These are phyloP conservation scores for Malassezia cuniculi DNA, from an alignment of 1,284 basidiomycete species.

Conservation along the genomic window DNA sequence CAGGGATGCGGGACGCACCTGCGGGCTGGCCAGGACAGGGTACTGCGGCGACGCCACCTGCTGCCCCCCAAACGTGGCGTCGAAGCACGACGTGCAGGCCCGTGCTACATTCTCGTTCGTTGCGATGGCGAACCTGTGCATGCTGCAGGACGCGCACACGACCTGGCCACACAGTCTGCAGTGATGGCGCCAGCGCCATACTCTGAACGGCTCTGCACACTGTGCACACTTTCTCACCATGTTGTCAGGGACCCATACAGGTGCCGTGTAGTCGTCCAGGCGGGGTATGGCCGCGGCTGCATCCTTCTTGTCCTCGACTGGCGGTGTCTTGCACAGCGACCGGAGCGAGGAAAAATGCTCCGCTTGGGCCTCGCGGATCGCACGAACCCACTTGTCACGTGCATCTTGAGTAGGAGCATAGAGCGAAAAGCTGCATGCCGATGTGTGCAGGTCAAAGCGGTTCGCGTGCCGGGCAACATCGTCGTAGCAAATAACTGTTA, in stretches of 20 bases:
- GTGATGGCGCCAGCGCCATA: conserved; percentile 72
- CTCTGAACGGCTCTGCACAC: conserved; percentile 63
- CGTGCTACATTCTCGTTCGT: neutral
- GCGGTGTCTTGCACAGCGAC: conserved; percentile 24
- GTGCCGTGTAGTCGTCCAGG: conserved; percentile 76
- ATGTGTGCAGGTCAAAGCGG: conserved; percentile 41
- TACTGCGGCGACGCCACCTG: too few relatives aligned
- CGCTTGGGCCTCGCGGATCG: conserved; percentile 35
- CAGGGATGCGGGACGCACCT: too few relatives aligned
- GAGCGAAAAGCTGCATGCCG: conserved; percentile 41
- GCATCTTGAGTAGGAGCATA: conserved; percentile 28
- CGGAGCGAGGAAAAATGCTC: conserved; percentile 32
- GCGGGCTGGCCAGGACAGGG: too few relatives aligned
- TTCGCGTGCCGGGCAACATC: conserved; percentile 18
- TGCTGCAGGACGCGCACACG: conserved; percentile 61
- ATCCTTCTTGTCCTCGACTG: conserved; percentile 29
- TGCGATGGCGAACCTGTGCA: conserved; percentile 37
- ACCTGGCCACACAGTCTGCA: conserved; percentile 77
- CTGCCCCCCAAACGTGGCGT: conserved; percentile 1
- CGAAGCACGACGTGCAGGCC: conserved; percentile 8
- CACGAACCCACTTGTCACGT: conserved; percentile 31
- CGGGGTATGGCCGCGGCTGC: conserved; percentile 14
- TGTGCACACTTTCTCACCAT: conserved; percentile 69
- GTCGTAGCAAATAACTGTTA: conserved; percentile 37
- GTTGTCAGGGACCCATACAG: conserved; percentile 80